Evolutionary conservation across 768 basidiomycete species (phyloP).

Genomic region (Suillus weaverae): DNA sequence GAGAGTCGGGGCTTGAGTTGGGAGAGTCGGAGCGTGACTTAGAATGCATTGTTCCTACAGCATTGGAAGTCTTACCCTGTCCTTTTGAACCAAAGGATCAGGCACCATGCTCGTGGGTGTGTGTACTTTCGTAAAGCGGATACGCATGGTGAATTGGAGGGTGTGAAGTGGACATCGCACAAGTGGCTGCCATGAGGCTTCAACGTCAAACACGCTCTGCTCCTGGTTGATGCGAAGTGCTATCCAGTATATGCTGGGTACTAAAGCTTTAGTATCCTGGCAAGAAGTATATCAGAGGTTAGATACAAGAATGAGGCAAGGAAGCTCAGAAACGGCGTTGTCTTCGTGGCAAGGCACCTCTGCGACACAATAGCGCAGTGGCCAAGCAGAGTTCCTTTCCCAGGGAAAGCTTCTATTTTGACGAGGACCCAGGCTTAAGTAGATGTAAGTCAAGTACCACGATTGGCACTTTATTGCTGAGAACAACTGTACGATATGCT

Average conservation of each 20-base stretch:
- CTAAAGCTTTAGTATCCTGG: not conserved
- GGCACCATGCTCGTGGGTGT: not conserved
- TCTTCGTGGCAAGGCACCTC: not conserved
- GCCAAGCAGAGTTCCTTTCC: not conserved
- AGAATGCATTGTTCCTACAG: not conserved
- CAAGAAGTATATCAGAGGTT: not conserved
- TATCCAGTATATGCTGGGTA: not conserved
- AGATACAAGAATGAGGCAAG: not conserved
- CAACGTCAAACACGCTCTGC: not conserved
- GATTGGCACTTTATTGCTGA: conserved; percentile 4
- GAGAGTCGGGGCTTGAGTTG: not conserved
- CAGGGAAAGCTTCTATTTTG: not conserved
- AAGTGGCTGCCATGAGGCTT: not conserved
- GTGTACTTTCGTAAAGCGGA: not conserved
- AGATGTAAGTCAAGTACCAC: no score
- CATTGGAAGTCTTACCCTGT: not conserved
- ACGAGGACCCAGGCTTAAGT: not conserved
- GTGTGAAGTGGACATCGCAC: conserved; percentile 8
- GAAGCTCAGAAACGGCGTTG: conserved; percentile 19
- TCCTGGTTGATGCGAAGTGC: not conserved
- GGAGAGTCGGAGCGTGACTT: not conserved
- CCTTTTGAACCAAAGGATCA: not conserved
- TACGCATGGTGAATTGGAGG: not conserved
- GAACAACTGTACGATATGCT: conserved; percentile 23
- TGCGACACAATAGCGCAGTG: conserved; percentile 26